Evolutionary conservation across 331 rosid species (phyloP).

Genomic region (Phaseolus coccineus): DNA sequence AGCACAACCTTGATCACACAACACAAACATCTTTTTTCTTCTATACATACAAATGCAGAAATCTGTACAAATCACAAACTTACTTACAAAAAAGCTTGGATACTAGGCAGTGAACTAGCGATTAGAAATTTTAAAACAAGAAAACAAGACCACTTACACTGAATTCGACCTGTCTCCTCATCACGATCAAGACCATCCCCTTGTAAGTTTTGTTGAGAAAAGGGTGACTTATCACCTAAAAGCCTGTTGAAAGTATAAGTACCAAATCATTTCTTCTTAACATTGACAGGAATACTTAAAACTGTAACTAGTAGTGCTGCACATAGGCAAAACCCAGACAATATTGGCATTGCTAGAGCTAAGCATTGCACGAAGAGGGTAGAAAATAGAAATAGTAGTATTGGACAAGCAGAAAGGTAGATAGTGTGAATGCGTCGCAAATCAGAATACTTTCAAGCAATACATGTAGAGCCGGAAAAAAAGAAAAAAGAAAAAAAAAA

Average conservation of each 20-base stretch:
- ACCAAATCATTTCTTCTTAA: conserved; percentile 22
- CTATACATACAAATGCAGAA: background rate
- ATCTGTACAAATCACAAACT: background rate
- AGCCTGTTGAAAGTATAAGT: conserved; percentile 54
- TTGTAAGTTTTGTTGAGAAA: conserved; percentile 82
- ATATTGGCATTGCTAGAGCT: background rate
- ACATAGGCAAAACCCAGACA: background rate
- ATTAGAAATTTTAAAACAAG: background rate
- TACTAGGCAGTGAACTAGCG: background rate
- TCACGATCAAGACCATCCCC: conserved; percentile 88
- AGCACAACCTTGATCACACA: background rate
- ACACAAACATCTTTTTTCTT: background rate
- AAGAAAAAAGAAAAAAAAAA: too few species aligned
- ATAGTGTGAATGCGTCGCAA: background rate
- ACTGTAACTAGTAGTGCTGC: background rate
- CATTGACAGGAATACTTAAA: conserved; percentile 8
- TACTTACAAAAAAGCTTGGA: background rate
- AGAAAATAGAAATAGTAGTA: background rate
- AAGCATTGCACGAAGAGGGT: background rate
- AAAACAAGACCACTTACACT: conserved; percentile 55
- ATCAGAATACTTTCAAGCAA: background rate
- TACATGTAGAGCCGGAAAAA: background rate
- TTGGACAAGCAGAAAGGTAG: background rate
- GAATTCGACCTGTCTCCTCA: conserved; percentile 91
- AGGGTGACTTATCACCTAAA: conserved; percentile 92